Base-by-base conservation (phyloP, 306 rosid species). In the Fragaria ananassa region DNA sequence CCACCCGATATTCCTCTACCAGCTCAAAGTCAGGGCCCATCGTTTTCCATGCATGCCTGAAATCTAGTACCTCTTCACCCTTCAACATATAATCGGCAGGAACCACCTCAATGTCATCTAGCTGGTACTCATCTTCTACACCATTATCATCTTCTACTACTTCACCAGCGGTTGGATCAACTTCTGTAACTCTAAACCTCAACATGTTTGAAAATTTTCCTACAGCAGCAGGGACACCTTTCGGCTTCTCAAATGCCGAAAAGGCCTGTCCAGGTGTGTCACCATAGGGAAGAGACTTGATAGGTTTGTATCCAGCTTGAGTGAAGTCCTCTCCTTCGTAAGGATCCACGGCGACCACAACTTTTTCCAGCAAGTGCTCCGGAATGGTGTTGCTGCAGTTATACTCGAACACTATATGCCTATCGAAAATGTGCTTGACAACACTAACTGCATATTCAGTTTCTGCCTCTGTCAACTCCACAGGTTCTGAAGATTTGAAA, bases 361-460 rank as follows among this genome's bases (percentile, higher is more conserved):
- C 97, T 97, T 90, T 83, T 88, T 95, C 97, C 85, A 95, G 89
- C 74, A 90, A 83, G 86, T 95, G 99, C 79, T 92, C 97, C 0
- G 93, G 99, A 81, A 95, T 95, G 7, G 99, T 95, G 84, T 91
- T 95, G 77, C 91, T 95, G 93, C 96, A 89, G 92, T 92, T 95
- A 87, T 88, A 95, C 84, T 95, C 97, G 87, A 95, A 89, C 84
- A 92, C 96, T 51, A 95, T 51, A 95, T 95, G 97, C 37, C 85
- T 79, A 82, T 92, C 96, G 81, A 92, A 95, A 64, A 95, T 89
- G 83, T 92, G 97, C 83, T 95, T 95, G 69, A 95, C 99, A 79
- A 82, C 97, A 84, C 88, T 95, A 78, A 95, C 97, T 66, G 97
- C 91, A 79, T 92, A 95, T 87, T 92, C 99, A 19, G 97, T 92